Evolutionary conservation across 148 eudicot species (phyloP).

Genomic region (Rhododendron simsii): DNA sequence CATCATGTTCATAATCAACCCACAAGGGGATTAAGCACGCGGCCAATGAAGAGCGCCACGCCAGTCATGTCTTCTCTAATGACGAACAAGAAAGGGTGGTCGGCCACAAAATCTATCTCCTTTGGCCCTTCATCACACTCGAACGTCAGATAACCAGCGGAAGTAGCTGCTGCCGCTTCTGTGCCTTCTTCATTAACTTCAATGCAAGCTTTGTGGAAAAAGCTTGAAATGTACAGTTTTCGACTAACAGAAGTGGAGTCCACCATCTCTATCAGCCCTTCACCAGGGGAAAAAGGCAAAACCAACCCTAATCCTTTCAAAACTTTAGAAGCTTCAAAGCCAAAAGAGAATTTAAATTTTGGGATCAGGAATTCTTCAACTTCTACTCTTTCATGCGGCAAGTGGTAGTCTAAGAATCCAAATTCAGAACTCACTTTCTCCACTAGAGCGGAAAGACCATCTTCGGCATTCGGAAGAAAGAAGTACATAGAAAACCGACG

Average conservation of each 20-base stretch:
- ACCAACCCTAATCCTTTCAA: neutral
- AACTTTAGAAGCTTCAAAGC: slow-evolving; percentile 67
- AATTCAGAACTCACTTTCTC: slow-evolving; percentile 46
- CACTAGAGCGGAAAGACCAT: slow-evolving; percentile 50
- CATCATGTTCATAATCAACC: slow-evolving; percentile 7
- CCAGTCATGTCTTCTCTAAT: slow-evolving; percentile 75
- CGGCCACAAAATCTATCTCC: slow-evolving; percentile 70
- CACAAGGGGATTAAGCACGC: slow-evolving; percentile 22
- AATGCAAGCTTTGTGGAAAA: slow-evolving; percentile 70
- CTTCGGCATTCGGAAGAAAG: slow-evolving; percentile 67
- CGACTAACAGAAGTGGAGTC: slow-evolving; percentile 22
- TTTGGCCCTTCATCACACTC: neutral
- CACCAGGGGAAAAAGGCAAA: slow-evolving; percentile 45
- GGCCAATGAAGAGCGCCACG: slow-evolving; percentile 63
- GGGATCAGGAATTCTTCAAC: slow-evolving; percentile 66
- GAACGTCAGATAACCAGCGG: slow-evolving; percentile 28
- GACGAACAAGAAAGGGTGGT: slow-evolving; percentile 78
- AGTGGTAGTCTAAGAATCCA: slow-evolving; percentile 45
- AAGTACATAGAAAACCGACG: slow-evolving; percentile 69
- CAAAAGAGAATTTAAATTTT: slow-evolving; percentile 61
- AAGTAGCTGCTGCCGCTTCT: slow-evolving; percentile 70
- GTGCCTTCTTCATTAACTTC: slow-evolving; percentile 97
- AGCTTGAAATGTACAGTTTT: slow-evolving; percentile 48
- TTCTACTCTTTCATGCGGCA: slow-evolving; percentile 34
- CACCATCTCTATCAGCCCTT: slow-evolving; percentile 67